Evolutionary conservation across 495 filamentous ascomycete genomes (phyloP).

Genomic region (Pseudotulostoma volvatum): DNA sequence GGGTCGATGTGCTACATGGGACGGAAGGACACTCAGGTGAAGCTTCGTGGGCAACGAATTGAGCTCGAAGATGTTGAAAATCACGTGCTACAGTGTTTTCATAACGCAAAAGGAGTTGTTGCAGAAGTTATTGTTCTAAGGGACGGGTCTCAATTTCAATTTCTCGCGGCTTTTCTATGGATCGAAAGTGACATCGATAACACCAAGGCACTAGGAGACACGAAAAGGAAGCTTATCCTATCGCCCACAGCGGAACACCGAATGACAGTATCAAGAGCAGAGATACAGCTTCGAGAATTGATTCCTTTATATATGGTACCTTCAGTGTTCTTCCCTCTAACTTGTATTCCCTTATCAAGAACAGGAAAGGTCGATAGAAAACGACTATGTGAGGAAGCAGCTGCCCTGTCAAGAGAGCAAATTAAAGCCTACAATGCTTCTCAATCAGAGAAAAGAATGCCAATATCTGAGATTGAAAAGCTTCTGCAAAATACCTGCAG

Average conservation of each 20-base stretch:
- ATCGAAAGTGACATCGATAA: background rate
- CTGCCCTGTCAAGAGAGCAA: background rate
- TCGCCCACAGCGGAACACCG: background rate
- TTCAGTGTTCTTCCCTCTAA: slow-evolving; percentile 16
- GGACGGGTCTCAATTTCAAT: too few relatives aligned
- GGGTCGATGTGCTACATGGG: slow-evolving; percentile 41
- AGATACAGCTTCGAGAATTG: background rate
- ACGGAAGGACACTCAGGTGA: slow-evolving; percentile 46
- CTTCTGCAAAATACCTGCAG: slow-evolving; percentile 10
- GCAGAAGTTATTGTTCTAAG: slow-evolving; percentile 25
- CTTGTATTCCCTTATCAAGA: slow-evolving; percentile 17
- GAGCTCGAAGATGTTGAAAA: slow-evolving; percentile 41
- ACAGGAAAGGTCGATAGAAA: slow-evolving; percentile 23
- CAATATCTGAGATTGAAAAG: slow-evolving; percentile 2
- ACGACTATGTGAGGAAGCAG: background rate
- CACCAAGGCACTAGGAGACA: too few relatives aligned
- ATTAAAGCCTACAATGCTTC: background rate
- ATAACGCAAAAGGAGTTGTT: slow-evolving; percentile 17
- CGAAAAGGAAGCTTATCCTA: too few relatives aligned
- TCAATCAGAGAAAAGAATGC: background rate
- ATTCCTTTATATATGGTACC: slow-evolving; percentile 28
- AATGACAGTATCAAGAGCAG: background rate
- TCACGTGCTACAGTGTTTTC: slow-evolving; percentile 18
- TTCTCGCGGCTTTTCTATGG: background rate
- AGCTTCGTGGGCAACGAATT: slow-evolving; percentile 44